Evolutionary conservation across 805 yeast species (phyloP).

Genomic region (Metschnikowia bowlesiae): DNA sequence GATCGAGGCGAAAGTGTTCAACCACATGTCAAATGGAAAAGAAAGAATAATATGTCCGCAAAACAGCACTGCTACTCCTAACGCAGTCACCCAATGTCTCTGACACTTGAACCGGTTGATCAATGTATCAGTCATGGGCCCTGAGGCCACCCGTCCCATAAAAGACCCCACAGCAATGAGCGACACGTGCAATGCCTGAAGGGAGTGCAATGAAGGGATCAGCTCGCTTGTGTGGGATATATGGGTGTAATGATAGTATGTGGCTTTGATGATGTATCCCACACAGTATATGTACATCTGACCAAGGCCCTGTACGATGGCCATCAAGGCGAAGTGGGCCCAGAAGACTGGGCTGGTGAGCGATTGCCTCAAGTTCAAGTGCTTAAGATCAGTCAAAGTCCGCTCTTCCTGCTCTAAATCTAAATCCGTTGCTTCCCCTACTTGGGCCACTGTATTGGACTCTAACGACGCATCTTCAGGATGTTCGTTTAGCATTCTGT

Average conservation of each 20-base stretch:
- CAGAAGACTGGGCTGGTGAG: conserved; percentile 28
- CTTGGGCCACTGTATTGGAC: background rate
- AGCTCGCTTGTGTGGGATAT: background rate
- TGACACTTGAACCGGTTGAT: conserved; percentile 22
- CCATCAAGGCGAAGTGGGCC: conserved; percentile 28
- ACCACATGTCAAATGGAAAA: conserved; percentile 12
- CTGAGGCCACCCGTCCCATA: conserved; percentile 28
- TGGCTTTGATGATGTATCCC: conserved; percentile 30
- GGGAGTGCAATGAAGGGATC: conserved; percentile 15
- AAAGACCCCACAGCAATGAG: conserved; percentile 30
- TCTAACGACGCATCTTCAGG: background rate
- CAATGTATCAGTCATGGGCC: conserved; percentile 28
- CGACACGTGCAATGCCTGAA: conserved; percentile 34
- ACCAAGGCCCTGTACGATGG: conserved; percentile 34
- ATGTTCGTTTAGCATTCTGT: background rate
- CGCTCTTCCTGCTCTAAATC: background rate
- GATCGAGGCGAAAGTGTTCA: conserved; percentile 11
- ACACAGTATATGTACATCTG: conserved; percentile 36
- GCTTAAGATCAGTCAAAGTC: conserved; percentile 10
- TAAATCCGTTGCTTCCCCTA: background rate
- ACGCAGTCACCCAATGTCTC: conserved; percentile 30
- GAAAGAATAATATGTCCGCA: conserved; percentile 24
- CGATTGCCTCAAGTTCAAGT: conserved; percentile 18
- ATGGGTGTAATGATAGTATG: conserved; percentile 12
- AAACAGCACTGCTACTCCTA: conserved; percentile 28